phyloP scores from a whole-genome alignment of 1,139 yeast species.

The Zhuliangozyma parablackwelliae region DNA sequence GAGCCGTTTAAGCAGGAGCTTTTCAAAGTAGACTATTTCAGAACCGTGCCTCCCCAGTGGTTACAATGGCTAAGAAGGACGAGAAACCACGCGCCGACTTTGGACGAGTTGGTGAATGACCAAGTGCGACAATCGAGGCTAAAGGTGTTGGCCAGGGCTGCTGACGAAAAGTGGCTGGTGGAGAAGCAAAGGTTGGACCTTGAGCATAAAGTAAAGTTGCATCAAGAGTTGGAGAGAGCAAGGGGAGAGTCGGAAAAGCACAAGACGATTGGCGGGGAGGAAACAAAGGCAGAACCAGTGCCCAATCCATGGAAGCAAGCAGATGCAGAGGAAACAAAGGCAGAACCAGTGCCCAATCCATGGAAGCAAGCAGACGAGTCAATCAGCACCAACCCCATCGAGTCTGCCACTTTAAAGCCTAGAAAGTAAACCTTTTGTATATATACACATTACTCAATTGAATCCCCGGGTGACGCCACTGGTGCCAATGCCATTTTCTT shows the following conservation, averaged over 20 bases:
- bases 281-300: neutral
- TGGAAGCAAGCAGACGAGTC: constrained; percentile 37
- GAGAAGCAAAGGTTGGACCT: constrained; percentile 36
- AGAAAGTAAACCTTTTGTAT: constrained; percentile 9
- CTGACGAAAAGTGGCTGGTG: constrained; percentile 55
- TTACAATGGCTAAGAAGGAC: constrained; percentile 74
- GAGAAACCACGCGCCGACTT: constrained; percentile 53
- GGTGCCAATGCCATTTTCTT: constrained; percentile 12
- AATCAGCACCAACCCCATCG: constrained; percentile 29
- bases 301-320: neutral
- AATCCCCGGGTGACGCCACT: neutral
- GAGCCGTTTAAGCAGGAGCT: constrained; percentile 40
- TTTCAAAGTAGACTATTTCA: constrained; percentile 48
- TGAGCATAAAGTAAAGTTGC: constrained; percentile 28
- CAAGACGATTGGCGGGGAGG: constrained; percentile 3
- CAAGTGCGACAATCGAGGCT: constrained; percentile 52
- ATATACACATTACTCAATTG: neutral
- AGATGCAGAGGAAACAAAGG: neutral
- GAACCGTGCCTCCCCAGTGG: constrained; percentile 68
- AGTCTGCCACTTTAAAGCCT: constrained; percentile 31
- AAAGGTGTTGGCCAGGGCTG: constrained; percentile 52
- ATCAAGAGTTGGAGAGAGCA: constrained; percentile 30
- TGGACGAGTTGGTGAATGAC: constrained; percentile 59
- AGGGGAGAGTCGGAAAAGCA: constrained; percentile 16
- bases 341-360: constrained; percentile 19